Evolutionary conservation across 1,284 basidiomycete genomes (phyloP).

Genomic region (Apiotrichum porosum): DNA sequence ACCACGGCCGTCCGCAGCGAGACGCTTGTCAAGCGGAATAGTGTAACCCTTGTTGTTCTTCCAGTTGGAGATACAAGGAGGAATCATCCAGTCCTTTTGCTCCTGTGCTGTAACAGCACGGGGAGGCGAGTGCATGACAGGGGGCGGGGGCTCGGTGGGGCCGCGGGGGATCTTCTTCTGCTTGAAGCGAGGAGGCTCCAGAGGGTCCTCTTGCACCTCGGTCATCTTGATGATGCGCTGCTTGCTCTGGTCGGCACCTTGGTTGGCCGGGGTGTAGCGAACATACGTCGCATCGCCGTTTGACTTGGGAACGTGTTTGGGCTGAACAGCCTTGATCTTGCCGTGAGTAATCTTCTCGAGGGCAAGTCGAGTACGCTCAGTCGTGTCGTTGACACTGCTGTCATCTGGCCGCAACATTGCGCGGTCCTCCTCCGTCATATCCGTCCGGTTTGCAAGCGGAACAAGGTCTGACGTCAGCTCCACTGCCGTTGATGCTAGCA

Average conservation of each 20-base stretch:
- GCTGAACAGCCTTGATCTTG: slow-evolving; percentile 95
- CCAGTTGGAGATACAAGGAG: slow-evolving; percentile 99
- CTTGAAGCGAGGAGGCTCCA: slow-evolving; percentile 95
- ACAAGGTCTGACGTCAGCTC: slow-evolving; percentile 65
- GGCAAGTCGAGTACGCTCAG: slow-evolving; percentile 83
- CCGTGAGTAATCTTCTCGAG: slow-evolving; percentile 89
- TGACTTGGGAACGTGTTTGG: slow-evolving; percentile 60
- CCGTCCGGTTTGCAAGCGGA: slow-evolving; percentile 82
- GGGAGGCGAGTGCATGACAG: slow-evolving; percentile 93
- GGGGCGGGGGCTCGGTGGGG: slow-evolving; percentile 91
- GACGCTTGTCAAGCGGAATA: slow-evolving; percentile 94
- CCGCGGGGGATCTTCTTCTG: slow-evolving; percentile 97
- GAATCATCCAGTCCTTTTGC: slow-evolving; percentile 99
- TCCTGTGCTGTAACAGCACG: slow-evolving; percentile 93
- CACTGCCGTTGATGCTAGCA: neutral
- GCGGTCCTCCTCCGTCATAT: slow-evolving; percentile 69
- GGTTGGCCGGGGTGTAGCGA: slow-evolving; percentile 81
- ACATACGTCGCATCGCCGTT: slow-evolving; percentile 80
- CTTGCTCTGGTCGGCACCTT: slow-evolving; percentile 53
- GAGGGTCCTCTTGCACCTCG: slow-evolving; percentile 90
- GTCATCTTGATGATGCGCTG: slow-evolving; percentile 99
- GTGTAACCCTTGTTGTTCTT: slow-evolving; percentile 99
- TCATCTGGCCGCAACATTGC: slow-evolving; percentile 87
- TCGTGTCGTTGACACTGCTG: slow-evolving; percentile 78
- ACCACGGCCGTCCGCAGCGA: slow-evolving; percentile 94